Conservation (phyloP, 306 rosid genomes). For the Trichosanthes cucumerina region DNA sequence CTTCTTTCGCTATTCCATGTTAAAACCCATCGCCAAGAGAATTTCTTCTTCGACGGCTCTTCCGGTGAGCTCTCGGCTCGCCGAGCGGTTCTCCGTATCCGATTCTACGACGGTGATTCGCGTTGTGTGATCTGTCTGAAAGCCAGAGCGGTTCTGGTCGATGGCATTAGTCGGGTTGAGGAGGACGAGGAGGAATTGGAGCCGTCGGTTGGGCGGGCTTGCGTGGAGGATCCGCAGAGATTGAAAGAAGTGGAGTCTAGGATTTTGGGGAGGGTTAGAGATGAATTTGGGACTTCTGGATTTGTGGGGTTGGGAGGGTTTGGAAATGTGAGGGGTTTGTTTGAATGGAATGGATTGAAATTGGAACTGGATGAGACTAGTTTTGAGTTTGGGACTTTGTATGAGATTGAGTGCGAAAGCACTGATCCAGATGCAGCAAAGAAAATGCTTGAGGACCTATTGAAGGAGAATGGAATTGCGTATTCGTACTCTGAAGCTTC, state of each 20-base stretch:
- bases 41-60: slow-evolving; percentile 76
- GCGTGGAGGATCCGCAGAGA: slow-evolving; percentile 53
- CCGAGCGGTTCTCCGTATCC: slow-evolving; percentile 60
- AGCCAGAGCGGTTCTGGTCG: slow-evolving; percentile 54
- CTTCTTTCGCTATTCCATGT: slow-evolving; percentile 46
- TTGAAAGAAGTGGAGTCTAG: slow-evolving; percentile 48
- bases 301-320: slow-evolving; percentile 74
- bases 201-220: slow-evolving; percentile 37
- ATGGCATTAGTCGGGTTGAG: slow-evolving; percentile 85
- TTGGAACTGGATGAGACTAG: slow-evolving; percentile 82
- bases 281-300: slow-evolving; percentile 57
- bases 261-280: slow-evolving; percentile 59
- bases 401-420: slow-evolving; percentile 89
- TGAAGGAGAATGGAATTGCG: slow-evolving; percentile 52
- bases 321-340: slow-evolving; percentile 64
- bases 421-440: slow-evolving; percentile 62
- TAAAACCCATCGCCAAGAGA: slow-evolving; percentile 59
- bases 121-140: slow-evolving; percentile 67
- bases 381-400: slow-evolving; percentile 58
- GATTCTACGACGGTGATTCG: slow-evolving; percentile 46
- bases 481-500: slow-evolving; percentile 52
- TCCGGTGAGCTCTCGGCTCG: slow-evolving; percentile 43
- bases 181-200: slow-evolving; percentile 81
- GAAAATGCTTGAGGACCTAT: slow-evolving; percentile 44
- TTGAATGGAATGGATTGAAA: slow-evolving; percentile 78